A percentile compares a stretch with the other conserved stretches of the same genome.
Conservation (phyloP, 306 rosid species). For the Fragaria nilgerrensis region DNA sequence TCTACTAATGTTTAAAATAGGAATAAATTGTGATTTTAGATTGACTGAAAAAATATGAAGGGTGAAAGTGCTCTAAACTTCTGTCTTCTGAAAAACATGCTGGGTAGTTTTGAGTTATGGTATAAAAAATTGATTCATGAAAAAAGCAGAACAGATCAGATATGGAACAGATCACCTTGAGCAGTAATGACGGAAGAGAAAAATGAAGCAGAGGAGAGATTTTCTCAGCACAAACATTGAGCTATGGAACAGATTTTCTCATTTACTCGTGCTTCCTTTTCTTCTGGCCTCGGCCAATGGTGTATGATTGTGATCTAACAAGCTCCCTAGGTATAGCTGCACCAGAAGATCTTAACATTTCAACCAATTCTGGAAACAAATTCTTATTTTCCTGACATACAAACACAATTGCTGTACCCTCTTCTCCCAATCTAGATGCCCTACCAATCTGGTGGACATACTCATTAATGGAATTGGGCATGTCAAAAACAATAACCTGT, state of each 20-base stretch:
- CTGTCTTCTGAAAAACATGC: too few relatives aligned
- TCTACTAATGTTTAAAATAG: too few relatives aligned
- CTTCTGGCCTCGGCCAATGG: constrained; percentile 39
- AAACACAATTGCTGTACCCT: constrained; percentile 69
- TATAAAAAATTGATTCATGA: too few relatives aligned
- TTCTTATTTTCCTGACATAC: constrained; percentile 67
- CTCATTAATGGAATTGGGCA: constrained; percentile 78
- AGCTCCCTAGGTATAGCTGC: constrained; percentile 77
- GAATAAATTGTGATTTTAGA: too few relatives aligned
- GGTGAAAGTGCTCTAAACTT: too few relatives aligned
- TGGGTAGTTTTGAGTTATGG: too few relatives aligned
- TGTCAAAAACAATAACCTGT: constrained; percentile 78
- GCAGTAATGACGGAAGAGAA: too few relatives aligned
- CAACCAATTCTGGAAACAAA: constrained; percentile 54
- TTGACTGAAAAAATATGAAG: too few relatives aligned
- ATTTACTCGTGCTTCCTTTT: constrained; percentile 32
- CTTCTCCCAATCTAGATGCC: constrained; percentile 87
- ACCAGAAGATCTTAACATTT: constrained; percentile 56
- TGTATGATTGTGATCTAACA: constrained; percentile 41
- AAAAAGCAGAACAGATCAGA: too few relatives aligned
- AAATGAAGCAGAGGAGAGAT: not conserved
- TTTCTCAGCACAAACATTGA: not conserved
- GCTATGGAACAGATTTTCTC: not conserved
- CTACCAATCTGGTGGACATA: constrained; percentile 87
- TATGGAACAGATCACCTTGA: too few relatives aligned